phyloP scores from a whole-genome alignment of 345 rosid species.

The Gossypioides kirkii region DNA sequence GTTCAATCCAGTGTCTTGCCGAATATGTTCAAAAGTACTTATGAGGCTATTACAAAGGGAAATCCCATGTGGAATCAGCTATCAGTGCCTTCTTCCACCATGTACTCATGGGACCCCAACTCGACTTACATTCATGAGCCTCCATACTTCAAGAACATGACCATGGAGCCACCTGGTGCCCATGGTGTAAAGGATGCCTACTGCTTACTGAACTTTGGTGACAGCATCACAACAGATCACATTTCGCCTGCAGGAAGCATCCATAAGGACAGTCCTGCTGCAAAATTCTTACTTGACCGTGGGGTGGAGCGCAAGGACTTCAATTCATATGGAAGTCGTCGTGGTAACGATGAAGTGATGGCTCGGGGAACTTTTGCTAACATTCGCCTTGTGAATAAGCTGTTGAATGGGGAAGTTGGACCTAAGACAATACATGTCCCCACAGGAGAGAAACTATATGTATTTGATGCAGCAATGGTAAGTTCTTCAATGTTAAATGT shows the following conservation, averaged over 20 bases:
- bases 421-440: conserved; percentile 92
- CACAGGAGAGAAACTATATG: conserved; percentile 87
- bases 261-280: conserved; percentile 95
- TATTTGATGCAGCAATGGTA: conserved; percentile 90
- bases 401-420: conserved; percentile 91
- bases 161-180: conserved; percentile 90
- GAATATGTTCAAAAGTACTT: conserved; percentile 87
- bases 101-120: conserved; percentile 77
- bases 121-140: conserved; percentile 99
- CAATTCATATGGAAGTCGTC: conserved; percentile 97
- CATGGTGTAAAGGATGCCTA: conserved; percentile 92
- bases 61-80: conserved; percentile 92
- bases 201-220: conserved; percentile 92
- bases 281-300: conserved; percentile 67
- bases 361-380: conserved; percentile 99
- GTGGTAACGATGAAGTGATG: conserved; percentile 96
- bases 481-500: conserved; percentile 18
- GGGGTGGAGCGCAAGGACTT: conserved; percentile 83
- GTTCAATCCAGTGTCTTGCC: conserved; percentile 94
- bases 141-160: conserved; percentile 91
- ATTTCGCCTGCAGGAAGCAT: conserved; percentile 99
- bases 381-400: conserved; percentile 92
- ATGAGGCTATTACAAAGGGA: conserved; percentile 90
- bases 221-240: conserved; percentile 98
- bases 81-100: conserved; percentile 50